These are phyloP conservation scores for Globisporangium radiosum DNA, from an alignment of 352 stramenopile species.

Conservation along the genomic window DNA sequence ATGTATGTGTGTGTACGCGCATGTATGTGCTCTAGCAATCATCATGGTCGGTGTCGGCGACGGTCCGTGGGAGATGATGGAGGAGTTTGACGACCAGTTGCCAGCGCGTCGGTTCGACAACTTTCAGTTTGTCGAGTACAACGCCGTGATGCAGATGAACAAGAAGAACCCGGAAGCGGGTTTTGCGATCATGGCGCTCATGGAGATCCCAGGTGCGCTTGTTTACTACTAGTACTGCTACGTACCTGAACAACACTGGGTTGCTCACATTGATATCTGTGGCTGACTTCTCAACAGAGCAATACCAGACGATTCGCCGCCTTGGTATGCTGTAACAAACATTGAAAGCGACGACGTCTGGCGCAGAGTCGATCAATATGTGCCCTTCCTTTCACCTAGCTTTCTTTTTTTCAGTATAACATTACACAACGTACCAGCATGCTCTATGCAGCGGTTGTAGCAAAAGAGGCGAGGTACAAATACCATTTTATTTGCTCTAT, in stretches of 20 bases:
- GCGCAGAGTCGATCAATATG: too few species aligned
- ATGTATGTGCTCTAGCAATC: slow-evolving; percentile 18
- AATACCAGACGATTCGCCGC: slow-evolving; percentile 51
- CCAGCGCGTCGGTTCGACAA: slow-evolving; percentile 70
- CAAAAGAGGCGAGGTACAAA: too few species aligned
- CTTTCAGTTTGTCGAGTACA: slow-evolving; percentile 81
- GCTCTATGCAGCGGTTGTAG: too few species aligned
- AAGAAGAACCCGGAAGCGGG: slow-evolving; percentile 56
- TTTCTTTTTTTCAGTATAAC: background rate
- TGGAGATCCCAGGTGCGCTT: slow-evolving; percentile 63
- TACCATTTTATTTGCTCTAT: too few species aligned
- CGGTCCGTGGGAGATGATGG: slow-evolving; percentile 75
- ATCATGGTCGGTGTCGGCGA: slow-evolving; percentile 72
- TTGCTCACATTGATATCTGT: too few species aligned
- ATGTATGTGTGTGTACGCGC: background rate
- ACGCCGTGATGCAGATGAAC: slow-evolving; percentile 54
- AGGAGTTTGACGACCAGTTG: slow-evolving; percentile 66
- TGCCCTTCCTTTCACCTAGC: background rate
- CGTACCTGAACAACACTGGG: too few species aligned
- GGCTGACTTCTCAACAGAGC: slow-evolving; percentile 19
- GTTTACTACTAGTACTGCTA: background rate
- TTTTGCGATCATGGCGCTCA: slow-evolving; percentile 66
- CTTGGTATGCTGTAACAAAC: slow-evolving; percentile 31
- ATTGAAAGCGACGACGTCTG: background rate
- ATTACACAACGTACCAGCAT: too few species aligned